Evolutionary conservation across 495 filamentous ascomycete species (phyloP).

Genomic region (Chaetomium tenue): DNA sequence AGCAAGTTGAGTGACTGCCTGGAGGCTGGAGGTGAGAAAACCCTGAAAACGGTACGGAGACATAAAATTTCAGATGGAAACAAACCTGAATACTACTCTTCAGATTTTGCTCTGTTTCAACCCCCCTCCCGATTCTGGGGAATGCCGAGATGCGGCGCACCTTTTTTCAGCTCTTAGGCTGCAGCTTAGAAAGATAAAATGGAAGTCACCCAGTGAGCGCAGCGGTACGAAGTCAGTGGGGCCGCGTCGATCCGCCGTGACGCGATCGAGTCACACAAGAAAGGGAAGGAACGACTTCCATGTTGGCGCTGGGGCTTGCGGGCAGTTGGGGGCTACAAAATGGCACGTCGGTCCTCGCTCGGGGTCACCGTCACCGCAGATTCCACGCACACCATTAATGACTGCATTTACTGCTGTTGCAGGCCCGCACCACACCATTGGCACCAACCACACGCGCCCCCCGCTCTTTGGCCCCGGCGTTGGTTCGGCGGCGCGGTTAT

Average conservation of each 20-base stretch:
- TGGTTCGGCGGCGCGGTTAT: neutral
- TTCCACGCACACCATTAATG: neutral
- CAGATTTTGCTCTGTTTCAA: no score
- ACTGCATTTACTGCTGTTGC: neutral
- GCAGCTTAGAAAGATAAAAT: neutral
- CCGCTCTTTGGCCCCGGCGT: neutral
- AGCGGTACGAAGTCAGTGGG: neutral
- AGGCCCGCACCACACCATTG: neutral
- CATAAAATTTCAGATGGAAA: no score
- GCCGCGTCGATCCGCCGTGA: neutral
- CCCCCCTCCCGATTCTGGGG: neutral
- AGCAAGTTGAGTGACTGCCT: no score
- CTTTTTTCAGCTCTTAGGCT: slow-evolving; percentile 13
- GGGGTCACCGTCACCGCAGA: neutral
- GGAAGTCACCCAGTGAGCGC: no score
- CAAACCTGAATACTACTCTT: no score
- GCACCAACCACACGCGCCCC: neutral
- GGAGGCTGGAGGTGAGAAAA: no score
- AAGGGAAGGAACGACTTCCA: no score
- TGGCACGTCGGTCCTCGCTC: no score
- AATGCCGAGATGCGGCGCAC: slow-evolving; percentile 5
- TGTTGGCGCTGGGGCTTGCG: neutral
- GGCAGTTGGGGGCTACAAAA: neutral
- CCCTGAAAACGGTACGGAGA: no score
- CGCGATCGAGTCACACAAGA: neutral